Percentiles rank a stretch among this genome's conserved stretches.
These are phyloP conservation scores for Psilocybe cubensis DNA, from an alignment of 768 basidiomycete genomes.

Conservation along the genomic window DNA sequence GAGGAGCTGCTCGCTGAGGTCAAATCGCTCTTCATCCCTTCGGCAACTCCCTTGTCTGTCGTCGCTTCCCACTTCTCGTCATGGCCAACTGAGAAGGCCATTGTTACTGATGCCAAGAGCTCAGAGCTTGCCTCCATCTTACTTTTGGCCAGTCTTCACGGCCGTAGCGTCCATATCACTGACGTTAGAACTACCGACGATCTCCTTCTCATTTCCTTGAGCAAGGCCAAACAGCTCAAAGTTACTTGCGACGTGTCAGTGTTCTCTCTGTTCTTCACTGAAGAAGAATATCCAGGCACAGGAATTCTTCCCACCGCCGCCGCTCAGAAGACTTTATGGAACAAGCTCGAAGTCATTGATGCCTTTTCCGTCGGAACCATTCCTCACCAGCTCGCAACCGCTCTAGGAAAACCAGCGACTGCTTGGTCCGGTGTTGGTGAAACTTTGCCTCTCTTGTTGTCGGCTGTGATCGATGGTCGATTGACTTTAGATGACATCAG, in stretches of 20 bases:
- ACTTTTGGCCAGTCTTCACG: conserved; percentile 91
- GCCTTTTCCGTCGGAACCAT: conserved; percentile 88
- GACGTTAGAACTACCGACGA: conserved; percentile 89
- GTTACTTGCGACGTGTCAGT: conserved; percentile 97
- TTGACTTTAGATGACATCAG: conserved; percentile 85
- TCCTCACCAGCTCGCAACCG: conserved; percentile 75
- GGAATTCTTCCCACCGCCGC: conserved; percentile 68
- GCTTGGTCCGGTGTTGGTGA: conserved; percentile 86
- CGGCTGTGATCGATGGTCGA: conserved; percentile 79
- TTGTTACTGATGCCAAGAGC: conserved; percentile 91
- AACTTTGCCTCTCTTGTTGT: conserved; percentile 83
- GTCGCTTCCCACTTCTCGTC: conserved; percentile 87
- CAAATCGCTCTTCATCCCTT: conserved; percentile 87
- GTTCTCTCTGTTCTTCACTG: conserved; percentile 87
- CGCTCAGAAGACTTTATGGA: conserved; percentile 87
- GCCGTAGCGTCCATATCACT: conserved; percentile 86
- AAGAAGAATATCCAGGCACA: conserved; percentile 70
- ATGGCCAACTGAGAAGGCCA: conserved; percentile 92
- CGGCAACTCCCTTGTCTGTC: conserved; percentile 63
- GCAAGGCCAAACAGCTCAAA: conserved; percentile 91
- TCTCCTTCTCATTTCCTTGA: conserved; percentile 86
- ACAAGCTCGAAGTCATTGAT: conserved; percentile 82
- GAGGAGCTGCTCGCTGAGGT: conserved; percentile 81
- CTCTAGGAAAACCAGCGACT: conserved; percentile 61
- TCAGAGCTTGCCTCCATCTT: conserved; percentile 93